Conservation (phyloP, 169 alveolate genomes). For the Cryptosporidium meleagridis region DNA sequence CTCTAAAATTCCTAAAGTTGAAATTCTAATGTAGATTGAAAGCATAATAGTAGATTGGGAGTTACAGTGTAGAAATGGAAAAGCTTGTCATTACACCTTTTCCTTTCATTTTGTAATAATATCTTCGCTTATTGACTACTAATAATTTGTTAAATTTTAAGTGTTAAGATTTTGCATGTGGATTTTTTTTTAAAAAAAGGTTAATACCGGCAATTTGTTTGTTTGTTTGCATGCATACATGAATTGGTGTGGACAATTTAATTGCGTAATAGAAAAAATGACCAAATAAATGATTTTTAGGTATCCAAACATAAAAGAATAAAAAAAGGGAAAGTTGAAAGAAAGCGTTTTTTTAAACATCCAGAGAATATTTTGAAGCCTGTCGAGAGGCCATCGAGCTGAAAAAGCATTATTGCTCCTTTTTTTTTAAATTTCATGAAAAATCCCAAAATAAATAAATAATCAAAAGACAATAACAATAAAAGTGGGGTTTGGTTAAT, state of each 20-base stretch:
- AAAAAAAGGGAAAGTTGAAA: not conserved
- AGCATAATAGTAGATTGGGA: not conserved
- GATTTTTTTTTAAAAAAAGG: not conserved
- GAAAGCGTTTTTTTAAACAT: not conserved
- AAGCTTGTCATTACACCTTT: not conserved
- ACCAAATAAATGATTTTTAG: not conserved
- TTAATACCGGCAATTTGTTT: not conserved
- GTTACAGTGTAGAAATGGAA: not conserved
- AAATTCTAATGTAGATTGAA: not conserved
- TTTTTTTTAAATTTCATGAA: not conserved
- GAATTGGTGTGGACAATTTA: not conserved
- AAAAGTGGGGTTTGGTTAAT: conserved; percentile 9
- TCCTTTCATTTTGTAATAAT: not conserved
- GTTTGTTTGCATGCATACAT: not conserved
- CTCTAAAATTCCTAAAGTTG: not conserved
- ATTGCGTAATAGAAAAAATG: not conserved
- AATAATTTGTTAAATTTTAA: not conserved
- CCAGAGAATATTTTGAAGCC: not conserved
- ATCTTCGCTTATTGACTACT: not conserved
- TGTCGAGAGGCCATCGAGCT: not conserved
- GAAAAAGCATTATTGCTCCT: not conserved
- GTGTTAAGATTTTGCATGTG: not conserved
- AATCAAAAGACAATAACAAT: not conserved
- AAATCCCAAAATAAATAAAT: not conserved
- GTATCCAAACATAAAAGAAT: not conserved